Percentiles rank a stretch among this genome's conserved stretches.
These are phyloP conservation scores for Penicillium pulvis DNA, from an alignment of 495 filamentous ascomycete species.

Conservation along the genomic window DNA sequence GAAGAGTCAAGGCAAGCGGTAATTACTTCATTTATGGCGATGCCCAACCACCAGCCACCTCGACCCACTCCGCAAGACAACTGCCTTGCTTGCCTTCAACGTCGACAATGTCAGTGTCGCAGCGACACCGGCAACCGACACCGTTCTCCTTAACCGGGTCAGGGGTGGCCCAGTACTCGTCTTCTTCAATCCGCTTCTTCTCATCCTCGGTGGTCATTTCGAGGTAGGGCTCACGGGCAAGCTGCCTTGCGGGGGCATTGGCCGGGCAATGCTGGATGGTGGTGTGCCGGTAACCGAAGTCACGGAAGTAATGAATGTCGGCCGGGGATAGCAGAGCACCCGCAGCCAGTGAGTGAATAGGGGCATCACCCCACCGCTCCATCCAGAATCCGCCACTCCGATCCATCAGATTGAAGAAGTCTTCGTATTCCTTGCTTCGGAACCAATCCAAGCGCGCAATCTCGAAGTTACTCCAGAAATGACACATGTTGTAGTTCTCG, in stretches of 20 bases:
- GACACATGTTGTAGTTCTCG: conserved; percentile 99
- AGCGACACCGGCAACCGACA: conserved; percentile 94
- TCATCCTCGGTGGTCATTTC: conserved; percentile 85
- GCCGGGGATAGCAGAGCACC: conserved; percentile 78
- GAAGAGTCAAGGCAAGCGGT: conserved; percentile 25
- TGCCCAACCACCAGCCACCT: conserved; percentile 94
- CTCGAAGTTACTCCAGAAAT: conserved; percentile 99
- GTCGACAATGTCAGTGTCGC: conserved; percentile 97
- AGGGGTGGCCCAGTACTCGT: conserved; percentile 91
- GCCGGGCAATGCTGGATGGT: conserved; percentile 99
- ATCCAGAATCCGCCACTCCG: conserved; percentile 98
- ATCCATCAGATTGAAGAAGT: conserved; percentile 99
- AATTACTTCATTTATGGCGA: conserved; percentile 52
- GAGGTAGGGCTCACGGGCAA: conserved; percentile 77
- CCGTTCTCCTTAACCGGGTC: conserved; percentile 93
- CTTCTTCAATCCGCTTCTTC: conserved; percentile 87
- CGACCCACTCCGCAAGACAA: conserved; percentile 95
- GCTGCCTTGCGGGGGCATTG: conserved; percentile 89
- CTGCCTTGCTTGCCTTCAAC: conserved; percentile 96
- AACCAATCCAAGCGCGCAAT: conserved; percentile 95
- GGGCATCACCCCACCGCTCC: conserved; percentile 99
- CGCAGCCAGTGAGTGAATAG: conserved; percentile 96
- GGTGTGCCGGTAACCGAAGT: conserved; percentile 97
- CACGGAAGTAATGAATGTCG: conserved; percentile 98
- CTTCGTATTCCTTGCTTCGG: conserved; percentile 93